These are phyloP conservation scores for Pythium grandisporangium DNA, from an alignment of 352 stramenopile species.

Conservation along the genomic window DNA sequence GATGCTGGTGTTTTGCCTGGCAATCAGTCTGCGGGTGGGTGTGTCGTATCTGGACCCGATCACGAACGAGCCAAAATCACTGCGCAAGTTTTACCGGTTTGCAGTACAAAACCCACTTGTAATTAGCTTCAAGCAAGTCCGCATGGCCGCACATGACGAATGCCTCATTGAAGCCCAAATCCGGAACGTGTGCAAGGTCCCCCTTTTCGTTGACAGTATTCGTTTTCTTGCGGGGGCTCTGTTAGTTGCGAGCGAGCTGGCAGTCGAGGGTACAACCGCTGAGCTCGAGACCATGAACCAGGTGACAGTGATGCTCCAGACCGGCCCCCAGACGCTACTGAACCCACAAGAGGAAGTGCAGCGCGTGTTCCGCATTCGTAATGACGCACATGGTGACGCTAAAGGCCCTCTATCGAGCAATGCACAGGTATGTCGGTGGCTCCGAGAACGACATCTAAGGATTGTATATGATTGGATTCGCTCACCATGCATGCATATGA, in stretches of 20 bases:
- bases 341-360: constrained; percentile 77
- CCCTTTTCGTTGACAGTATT: constrained; percentile 76
- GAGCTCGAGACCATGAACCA: constrained; percentile 2
- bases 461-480: background rate
- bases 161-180: constrained; percentile 75
- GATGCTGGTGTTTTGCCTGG: background rate
- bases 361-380: constrained; percentile 47
- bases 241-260: constrained; percentile 36
- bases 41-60: constrained; percentile 69
- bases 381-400: background rate
- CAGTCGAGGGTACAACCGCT: constrained; percentile 11
- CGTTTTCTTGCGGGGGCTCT: constrained; percentile 54
- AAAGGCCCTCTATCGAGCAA: constrained; percentile 24
- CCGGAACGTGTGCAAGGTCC: constrained; percentile 72
- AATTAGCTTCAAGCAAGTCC: constrained; percentile 77
- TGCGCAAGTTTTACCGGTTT: constrained; percentile 91
- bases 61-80: constrained; percentile 71
- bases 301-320: constrained; percentile 18
- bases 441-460: constrained; percentile 2
- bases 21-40: constrained; percentile 50
- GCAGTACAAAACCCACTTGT: constrained; percentile 85
- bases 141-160: constrained; percentile 26
- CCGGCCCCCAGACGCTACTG: constrained; percentile 41
- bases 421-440: too few relatives aligned
- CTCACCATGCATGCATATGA: background rate